These are phyloP conservation scores for Rhizophagus clarus DNA, from an alignment of 192 early-diverging fungal genomes.

Conservation along the genomic window DNA sequence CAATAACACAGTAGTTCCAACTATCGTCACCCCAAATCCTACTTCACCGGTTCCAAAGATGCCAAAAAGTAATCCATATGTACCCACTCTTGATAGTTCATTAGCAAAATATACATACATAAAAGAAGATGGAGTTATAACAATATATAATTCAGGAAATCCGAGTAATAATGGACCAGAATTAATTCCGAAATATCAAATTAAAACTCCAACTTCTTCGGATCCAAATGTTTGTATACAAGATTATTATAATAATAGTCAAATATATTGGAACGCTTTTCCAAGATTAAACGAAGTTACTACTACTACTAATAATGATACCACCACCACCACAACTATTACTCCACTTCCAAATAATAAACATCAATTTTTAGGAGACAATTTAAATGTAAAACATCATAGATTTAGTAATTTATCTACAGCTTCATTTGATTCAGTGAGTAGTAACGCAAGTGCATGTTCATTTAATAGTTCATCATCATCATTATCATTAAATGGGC, in stretches of 20 bases:
- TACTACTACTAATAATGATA: background rate
- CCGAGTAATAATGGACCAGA: background rate
- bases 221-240: background rate
- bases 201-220: background rate
- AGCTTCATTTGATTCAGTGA: background rate
- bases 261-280: background rate
- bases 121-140: background rate
- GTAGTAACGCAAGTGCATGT: background rate
- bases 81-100: background rate
- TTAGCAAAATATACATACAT: background rate
- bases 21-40: background rate
- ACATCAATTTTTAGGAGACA: background rate
- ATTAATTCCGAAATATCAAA: background rate
- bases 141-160: background rate
- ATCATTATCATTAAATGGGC: background rate
- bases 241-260: background rate
- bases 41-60: background rate
- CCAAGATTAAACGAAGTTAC: background rate
- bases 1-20: background rate
- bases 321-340: background rate
- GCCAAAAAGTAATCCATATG: background rate
- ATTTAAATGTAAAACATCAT: background rate
- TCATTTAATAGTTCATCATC: background rate
- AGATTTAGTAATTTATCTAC: background rate
- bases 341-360: background rate